These are phyloP conservation scores for Fomitopsis betulina DNA, from an alignment of 1,284 basidiomycete species.

Conservation along the genomic window DNA sequence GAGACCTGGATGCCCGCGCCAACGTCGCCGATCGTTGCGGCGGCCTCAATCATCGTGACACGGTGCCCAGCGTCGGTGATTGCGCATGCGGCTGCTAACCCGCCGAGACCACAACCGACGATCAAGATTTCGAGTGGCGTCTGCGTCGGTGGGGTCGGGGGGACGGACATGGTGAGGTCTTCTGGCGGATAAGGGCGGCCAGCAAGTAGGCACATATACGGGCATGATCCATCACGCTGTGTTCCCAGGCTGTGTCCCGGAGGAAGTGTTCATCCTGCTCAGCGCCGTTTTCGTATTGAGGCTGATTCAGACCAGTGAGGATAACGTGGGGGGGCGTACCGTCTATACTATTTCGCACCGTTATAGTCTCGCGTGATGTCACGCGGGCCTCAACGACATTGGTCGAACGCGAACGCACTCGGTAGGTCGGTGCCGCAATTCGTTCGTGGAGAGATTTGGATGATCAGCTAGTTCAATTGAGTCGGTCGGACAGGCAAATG, in stretches of 20 bases:
- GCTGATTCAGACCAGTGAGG: background rate
- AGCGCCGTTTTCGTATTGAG: background rate
- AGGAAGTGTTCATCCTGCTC: background rate
- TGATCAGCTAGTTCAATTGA: background rate
- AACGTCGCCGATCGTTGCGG: constrained; percentile 38
- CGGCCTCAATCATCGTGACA: constrained; percentile 41
- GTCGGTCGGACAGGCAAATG: background rate
- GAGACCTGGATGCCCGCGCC: constrained; percentile 50
- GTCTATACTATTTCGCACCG: too few relatives aligned
- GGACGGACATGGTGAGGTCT: constrained; percentile 23
- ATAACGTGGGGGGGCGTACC: background rate
- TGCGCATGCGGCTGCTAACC: constrained; percentile 40
- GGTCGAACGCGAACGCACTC: too few relatives aligned
- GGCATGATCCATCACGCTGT: background rate
- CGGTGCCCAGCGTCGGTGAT: constrained; percentile 41
- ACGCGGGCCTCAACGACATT: too few relatives aligned
- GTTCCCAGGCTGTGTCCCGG: constrained; percentile 1
- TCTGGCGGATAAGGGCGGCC: constrained; percentile 13
- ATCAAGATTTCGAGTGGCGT: constrained; percentile 36
- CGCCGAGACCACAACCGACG: constrained; percentile 45
- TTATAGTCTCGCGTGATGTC: too few relatives aligned
- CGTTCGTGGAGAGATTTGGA: too few relatives aligned
- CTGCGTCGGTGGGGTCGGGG: constrained; percentile 20
- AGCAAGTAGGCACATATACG: constrained; percentile 5
- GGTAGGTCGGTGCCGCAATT: too few relatives aligned